phyloP scores from a whole-genome alignment of 1,284 basidiomycete species.

The Ganoderma sp. region DNA sequence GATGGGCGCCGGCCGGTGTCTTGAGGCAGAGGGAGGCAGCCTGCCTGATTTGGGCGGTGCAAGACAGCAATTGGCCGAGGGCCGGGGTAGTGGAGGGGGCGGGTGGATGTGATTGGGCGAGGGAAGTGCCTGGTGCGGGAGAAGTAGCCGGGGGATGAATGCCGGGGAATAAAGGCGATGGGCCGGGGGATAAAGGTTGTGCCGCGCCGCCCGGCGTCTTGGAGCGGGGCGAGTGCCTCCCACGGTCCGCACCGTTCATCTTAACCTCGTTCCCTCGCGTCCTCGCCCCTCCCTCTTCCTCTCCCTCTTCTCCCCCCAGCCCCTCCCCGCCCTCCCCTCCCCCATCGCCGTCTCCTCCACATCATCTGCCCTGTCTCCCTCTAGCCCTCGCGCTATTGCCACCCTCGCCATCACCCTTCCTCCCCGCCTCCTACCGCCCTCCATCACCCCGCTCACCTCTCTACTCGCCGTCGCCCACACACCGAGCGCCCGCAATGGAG shows the following conservation, averaged over 20 bases:
- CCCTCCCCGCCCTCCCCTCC: slow-evolving; percentile 16
- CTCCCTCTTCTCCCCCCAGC: slow-evolving; percentile 39
- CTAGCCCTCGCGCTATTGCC: background rate
- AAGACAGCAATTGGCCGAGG: slow-evolving; percentile 24
- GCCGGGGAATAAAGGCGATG: slow-evolving; percentile 29
- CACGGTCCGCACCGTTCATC: slow-evolving; percentile 20
- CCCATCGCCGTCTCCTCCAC: slow-evolving; percentile 9
- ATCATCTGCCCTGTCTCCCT: background rate
- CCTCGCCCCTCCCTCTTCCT: slow-evolving; percentile 17
- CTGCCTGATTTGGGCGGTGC: slow-evolving; percentile 22
- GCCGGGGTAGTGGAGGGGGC: background rate
- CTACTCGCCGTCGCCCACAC: slow-evolving; percentile 24
- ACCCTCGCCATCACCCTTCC: background rate
- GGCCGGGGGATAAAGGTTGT: slow-evolving; percentile 10
- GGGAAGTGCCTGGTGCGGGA: slow-evolving; percentile 16
- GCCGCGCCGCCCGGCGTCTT: slow-evolving; percentile 13
- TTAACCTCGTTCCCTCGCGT: slow-evolving; percentile 19
- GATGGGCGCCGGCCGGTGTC: slow-evolving; percentile 26
- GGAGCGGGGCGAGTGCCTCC: slow-evolving; percentile 2
- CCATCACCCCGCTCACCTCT: slow-evolving; percentile 21
- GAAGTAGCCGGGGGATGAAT: slow-evolving; percentile 31
- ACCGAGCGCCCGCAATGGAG: slow-evolving; percentile 28
- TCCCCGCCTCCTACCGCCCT: background rate
- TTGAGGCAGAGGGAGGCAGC: slow-evolving; percentile 14
- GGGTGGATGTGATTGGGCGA: slow-evolving; percentile 19